These are phyloP conservation scores for Neurospora intermedia DNA, from an alignment of 495 filamentous ascomycete genomes.

Conservation along the genomic window DNA sequence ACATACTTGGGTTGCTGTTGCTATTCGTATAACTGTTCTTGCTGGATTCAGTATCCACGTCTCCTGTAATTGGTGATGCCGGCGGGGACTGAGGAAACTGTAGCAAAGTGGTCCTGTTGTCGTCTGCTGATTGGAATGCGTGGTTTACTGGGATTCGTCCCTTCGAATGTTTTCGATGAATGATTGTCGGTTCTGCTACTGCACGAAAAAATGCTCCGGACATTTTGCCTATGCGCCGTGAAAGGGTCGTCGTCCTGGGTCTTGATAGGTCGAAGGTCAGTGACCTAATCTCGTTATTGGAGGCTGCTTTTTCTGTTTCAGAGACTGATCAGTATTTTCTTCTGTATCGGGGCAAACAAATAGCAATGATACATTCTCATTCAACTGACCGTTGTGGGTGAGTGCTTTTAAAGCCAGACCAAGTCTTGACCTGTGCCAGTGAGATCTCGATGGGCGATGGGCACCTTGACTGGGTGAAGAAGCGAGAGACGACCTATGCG, in stretches of 20 bases:
- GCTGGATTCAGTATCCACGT: conserved; percentile 8
- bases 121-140: conserved; percentile 9
- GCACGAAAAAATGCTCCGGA: conserved; percentile 31
- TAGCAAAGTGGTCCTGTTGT: not conserved
- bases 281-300: not conserved
- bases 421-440: conserved; percentile 32
- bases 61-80: not conserved
- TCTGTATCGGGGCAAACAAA: not conserved
- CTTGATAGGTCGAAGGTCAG: not conserved
- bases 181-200: conserved; percentile 34
- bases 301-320: not conserved
- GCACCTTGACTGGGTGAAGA: not conserved
- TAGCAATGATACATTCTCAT: not conserved
- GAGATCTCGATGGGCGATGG: conserved; percentile 22
- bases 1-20: conserved; percentile 4
- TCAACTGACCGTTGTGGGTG: conserved; percentile 31
- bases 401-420: conserved; percentile 35
- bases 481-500: conserved; percentile 1
- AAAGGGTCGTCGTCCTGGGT: conserved; percentile 13
- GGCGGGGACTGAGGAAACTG: not conserved
- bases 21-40: conserved; percentile 5
- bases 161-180: conserved; percentile 32
- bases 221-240: conserved; percentile 25
- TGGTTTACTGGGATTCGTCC: conserved; percentile 19
- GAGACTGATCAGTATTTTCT: not conserved